A percentile compares a stretch with the other conserved stretches of the same genome.
phyloP scores from a whole-genome alignment of 768 basidiomycete species.

The Obba rivulosa region DNA sequence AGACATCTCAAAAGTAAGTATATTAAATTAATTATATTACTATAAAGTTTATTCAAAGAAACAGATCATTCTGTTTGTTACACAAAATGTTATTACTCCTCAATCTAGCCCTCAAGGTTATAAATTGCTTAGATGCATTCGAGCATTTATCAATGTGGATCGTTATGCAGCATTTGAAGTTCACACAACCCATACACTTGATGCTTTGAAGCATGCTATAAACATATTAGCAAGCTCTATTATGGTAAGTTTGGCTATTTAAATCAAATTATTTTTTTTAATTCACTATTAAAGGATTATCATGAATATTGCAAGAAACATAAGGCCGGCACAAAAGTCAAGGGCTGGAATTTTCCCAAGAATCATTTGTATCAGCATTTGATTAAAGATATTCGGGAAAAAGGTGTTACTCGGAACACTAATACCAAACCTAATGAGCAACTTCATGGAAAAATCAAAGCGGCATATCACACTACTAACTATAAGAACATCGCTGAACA shows the following conservation, averaged over 20 bases:
- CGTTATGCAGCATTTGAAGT: background rate
- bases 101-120: background rate
- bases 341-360: slow-evolving; percentile 14
- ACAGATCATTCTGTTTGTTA: background rate
- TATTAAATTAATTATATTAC: background rate
- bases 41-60: too few species aligned
- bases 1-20: background rate
- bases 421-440: slow-evolving; percentile 12
- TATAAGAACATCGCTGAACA: too few species aligned
- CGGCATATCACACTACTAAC: too few species aligned
- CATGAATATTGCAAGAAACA: background rate
- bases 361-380: slow-evolving; percentile 1
- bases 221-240: background rate
- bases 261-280: background rate
- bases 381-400: slow-evolving; percentile 8
- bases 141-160: background rate
- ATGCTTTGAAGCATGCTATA: background rate
- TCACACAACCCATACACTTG: background rate
- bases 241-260: background rate
- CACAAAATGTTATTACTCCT: background rate
- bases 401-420: slow-evolving; percentile 7
- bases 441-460: slow-evolving; percentile 5
- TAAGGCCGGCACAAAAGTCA: background rate
- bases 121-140: background rate
- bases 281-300: background rate